Percentiles rank a stretch among this genome's conserved stretches.
phyloP scores from a whole-genome alignment of 495 filamentous ascomycete species.

The Hypoxylon subgilvum region DNA sequence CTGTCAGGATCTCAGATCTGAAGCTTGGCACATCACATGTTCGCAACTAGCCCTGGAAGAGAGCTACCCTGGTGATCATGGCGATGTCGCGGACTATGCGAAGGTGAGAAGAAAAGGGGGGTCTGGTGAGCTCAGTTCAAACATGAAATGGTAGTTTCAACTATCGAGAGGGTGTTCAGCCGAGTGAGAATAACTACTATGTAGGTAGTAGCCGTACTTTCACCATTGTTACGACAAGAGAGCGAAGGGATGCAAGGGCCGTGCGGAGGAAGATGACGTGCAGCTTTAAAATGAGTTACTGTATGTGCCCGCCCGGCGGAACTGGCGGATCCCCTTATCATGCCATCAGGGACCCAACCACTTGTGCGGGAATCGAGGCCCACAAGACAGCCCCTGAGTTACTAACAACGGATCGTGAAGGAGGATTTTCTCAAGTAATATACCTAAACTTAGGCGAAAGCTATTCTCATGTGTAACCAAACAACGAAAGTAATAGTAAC shows the following conservation, averaged over 20 bases:
- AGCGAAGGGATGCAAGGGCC: constrained; percentile 9
- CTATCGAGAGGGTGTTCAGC: constrained; percentile 12
- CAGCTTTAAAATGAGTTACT: constrained; percentile 28
- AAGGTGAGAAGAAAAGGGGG: constrained; percentile 15
- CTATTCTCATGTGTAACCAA: too few species aligned
- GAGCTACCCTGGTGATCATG: constrained; percentile 24
- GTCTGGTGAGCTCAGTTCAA: constrained; percentile 34
- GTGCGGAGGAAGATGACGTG: constrained; percentile 29
- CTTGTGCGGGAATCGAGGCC: too few species aligned
- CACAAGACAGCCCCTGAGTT: too few species aligned
- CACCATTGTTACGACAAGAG: background rate
- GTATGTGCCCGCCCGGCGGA: constrained; percentile 18
- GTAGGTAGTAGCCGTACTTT: background rate
- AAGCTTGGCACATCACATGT: constrained; percentile 40
- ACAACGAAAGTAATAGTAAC: background rate
- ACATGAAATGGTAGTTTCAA: background rate
- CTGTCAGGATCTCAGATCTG: constrained; percentile 35
- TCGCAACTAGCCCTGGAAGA: constrained; percentile 14
- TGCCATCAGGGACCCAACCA: background rate
- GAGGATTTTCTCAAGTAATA: too few species aligned
- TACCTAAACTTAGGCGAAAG: too few species aligned
- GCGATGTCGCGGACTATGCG: constrained; percentile 8
- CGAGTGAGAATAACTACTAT: background rate
- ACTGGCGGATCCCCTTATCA: background rate
- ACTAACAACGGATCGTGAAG: too few species aligned